Evolutionary conservation across 2,329 filamentous ascomycete species (phyloP).

Genomic region (Diplodia seriata): DNA sequence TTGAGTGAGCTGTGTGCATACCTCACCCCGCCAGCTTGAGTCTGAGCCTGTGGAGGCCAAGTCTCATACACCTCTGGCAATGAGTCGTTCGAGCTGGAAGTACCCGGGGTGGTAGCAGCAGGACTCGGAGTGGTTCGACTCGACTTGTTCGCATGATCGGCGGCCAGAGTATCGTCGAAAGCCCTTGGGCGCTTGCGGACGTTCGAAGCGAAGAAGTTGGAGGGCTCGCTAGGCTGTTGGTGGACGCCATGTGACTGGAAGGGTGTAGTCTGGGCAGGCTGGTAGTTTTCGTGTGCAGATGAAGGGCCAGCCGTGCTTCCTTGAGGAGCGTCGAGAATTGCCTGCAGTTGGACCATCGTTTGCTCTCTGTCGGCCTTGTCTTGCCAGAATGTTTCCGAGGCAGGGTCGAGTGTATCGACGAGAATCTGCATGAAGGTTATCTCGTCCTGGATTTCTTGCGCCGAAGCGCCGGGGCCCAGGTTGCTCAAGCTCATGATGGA

Average conservation of each 20-base stretch:
- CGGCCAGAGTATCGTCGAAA: constrained; percentile 15
- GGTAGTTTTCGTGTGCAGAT: neutral
- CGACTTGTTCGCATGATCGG: constrained; percentile 24
- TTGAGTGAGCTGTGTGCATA: constrained; percentile 21
- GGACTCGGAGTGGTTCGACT: constrained; percentile 23
- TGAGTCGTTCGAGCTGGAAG: constrained; percentile 23
- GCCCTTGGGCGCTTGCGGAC: constrained; percentile 18
- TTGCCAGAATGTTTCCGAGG: constrained; percentile 18
- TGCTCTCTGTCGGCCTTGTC: constrained; percentile 1
- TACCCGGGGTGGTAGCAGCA: constrained; percentile 21
- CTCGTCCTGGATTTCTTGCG: constrained; percentile 26
- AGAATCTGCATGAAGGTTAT: constrained; percentile 30
- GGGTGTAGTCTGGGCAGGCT: neutral
- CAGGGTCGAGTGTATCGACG: constrained; percentile 23
- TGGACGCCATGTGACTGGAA: neutral
- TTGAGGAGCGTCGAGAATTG: neutral
- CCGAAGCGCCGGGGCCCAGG: constrained; percentile 13
- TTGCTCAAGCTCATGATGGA: constrained; percentile 25
- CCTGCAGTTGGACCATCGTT: neutral
- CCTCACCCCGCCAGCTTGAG: constrained; percentile 19
- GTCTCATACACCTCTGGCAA: constrained; percentile 17
- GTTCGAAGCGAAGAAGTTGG: neutral
- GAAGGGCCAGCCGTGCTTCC: constrained; percentile 9
- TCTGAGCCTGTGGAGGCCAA: constrained; percentile 6
- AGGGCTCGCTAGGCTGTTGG: neutral